These are phyloP conservation scores for Penicillium manginii DNA, from an alignment of 495 filamentous ascomycete genomes.

Conservation along the genomic window DNA sequence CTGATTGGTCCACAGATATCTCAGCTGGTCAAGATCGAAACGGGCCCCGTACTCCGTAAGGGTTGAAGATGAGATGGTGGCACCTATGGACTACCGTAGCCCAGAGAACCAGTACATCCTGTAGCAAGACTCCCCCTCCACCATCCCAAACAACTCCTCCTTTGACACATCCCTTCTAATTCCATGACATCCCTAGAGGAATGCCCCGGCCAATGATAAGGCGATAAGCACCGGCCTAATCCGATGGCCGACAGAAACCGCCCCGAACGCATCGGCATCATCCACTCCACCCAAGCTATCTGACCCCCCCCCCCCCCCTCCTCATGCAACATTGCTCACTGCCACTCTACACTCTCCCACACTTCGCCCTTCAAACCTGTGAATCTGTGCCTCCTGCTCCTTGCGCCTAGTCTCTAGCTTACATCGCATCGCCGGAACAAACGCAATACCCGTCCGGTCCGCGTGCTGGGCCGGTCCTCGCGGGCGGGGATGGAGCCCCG, in stretches of 20 bases:
- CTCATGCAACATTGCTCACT: not conserved
- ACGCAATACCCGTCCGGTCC: constrained; percentile 7
- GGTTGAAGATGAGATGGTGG: not conserved
- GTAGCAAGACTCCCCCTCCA: too few species aligned
- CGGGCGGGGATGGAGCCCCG: constrained; percentile 57
- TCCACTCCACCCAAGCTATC: constrained; percentile 11
- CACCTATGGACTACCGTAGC: not conserved
- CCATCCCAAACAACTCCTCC: too few species aligned
- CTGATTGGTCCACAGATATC: not conserved
- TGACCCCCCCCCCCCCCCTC: constrained; percentile 17
- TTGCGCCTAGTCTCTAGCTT: not conserved
- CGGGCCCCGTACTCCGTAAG: too few species aligned
- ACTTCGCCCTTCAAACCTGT: not conserved
- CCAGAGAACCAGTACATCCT: too few species aligned
- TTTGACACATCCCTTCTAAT: not conserved
- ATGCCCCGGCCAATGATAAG: constrained; percentile 23
- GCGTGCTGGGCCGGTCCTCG: constrained; percentile 24
- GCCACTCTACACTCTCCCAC: not conserved
- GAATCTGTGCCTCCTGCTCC: not conserved
- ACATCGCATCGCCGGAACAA: not conserved
- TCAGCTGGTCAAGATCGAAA: not conserved
- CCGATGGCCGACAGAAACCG: constrained; percentile 35
- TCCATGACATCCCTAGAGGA: too few species aligned
- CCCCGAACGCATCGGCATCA: constrained; percentile 23
- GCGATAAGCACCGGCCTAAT: constrained; percentile 30